Base-by-base conservation (phyloP, 345 rosid genomes). In the Eucalyptus shirleyi region DNA sequence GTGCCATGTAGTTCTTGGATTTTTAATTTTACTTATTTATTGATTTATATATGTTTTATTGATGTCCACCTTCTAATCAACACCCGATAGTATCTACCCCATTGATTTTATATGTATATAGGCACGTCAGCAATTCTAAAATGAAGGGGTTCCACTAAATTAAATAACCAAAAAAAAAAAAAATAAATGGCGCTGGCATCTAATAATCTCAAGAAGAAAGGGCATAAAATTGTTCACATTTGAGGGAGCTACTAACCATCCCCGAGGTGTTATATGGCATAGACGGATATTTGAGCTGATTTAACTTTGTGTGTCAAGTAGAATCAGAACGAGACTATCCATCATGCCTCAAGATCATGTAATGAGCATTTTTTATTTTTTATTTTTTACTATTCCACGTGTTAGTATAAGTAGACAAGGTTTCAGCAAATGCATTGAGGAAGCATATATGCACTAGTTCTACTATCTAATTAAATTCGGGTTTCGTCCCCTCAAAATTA, bases 1-100 rank as follows among this genome's bases (percentile, higher is more conserved):
- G 32, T 0, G 67, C 14, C 0, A 60, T 6, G 2, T 6, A 30
- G 8, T 28, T 2, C 8, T 53, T 50, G 51, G 3, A 15, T 50
- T 50, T 50, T 50, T 50, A 50, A 50, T 5, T 50, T 50, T 50
- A 50, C 51, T 50, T 50, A 14, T 50, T 50, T 50, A 50, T 15
- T 50, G 1, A 50, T 50, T 50, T 50, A 50, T 50, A 5, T 50
- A 50, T 50, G 51, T 50, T 5, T 50, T 15, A 50, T 50, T 50
- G 51, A 50, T 50, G 18, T 50, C 51, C 51, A 50, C 18, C 51
- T 50, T 50, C 18, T 50, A 50, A 50, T 50, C 18, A 50, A 5
- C 17, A 14, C 51, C 2, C 0, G 51, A 50, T 50, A 50, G 1
- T 12, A 28, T 24, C 13, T 14, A 13, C 14, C 32, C 32, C 32